Base-by-base conservation (phyloP, 2,329 filamentous ascomycete species). In the Fusarium incarnatum region DNA sequence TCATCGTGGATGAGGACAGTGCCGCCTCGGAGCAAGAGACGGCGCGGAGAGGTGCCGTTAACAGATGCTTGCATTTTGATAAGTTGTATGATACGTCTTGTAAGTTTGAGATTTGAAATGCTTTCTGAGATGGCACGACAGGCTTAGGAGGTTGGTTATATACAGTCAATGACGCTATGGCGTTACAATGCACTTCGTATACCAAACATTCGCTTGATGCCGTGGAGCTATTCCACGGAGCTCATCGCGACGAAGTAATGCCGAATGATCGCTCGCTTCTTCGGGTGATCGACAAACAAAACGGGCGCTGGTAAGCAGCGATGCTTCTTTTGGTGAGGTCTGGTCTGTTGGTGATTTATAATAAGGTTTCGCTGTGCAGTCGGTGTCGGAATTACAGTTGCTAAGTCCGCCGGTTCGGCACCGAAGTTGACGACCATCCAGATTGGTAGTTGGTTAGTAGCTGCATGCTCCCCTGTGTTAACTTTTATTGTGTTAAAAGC, bases 1-100 rank as follows among this genome's bases (percentile, higher is more conserved):
- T 53, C 12, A 13, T 28, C 55, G 3, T 71, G 68, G 2, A 68
- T 18, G n/a, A 71, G 68, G 27, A 68, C 58, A 6, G 37, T 71
- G 6, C 67, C 67, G 16, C 67, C 67, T 25, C 44, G 58, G 3
- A 69, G 40, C 0, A 63, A 3, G 6, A 63, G 25, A 5, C 27
- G 48, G 2, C 28, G 42, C 8, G 30, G 8, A 15, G 56, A 13
- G 15, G 22, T 9, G 5, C 8, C 10, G 20, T 6, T 10, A 2
- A 27, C 22, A 12, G 47, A 11, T 15, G 58, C 8, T 34, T 10
- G 16, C 58, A 63, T 63, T 13, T 5, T 34, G n/a, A 9, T 23
- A 8, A 28, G 6, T 34, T 12, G 9, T 7, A n/a, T 18, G 3
- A 11, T 37, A 7, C 12, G 9, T 18, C 4, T 18, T 20, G 9